Conservation (phyloP, 148 eudicot genomes). For the Chenopodium formosanum region DNA sequence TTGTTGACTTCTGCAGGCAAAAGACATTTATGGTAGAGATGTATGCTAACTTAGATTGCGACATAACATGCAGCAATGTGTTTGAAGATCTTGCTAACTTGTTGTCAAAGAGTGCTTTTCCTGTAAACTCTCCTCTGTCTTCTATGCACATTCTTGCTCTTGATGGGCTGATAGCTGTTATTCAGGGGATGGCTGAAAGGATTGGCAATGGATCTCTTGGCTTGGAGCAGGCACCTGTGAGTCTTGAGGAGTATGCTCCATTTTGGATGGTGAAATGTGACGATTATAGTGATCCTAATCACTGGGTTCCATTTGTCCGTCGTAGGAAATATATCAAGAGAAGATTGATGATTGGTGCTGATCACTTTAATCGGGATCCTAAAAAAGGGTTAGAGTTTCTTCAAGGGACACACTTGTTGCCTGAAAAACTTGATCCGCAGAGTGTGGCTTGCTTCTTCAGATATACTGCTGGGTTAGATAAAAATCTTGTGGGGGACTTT, state of each 20-base stretch:
- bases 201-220: constrained; percentile 61
- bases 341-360: constrained; percentile 87
- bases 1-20: constrained; percentile 96
- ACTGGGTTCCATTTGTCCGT: constrained; percentile 92
- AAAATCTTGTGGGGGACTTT: constrained; percentile 88
- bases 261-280: constrained; percentile 85
- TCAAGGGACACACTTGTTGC: constrained; percentile 77
- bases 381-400: constrained; percentile 93
- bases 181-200: constrained; percentile 93
- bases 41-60: constrained; percentile 93
- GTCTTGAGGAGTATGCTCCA: constrained; percentile 70
- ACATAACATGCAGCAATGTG: constrained; percentile 84
- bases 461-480: constrained; percentile 87
- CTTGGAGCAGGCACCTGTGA: constrained; percentile 47
- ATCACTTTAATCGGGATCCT: constrained; percentile 88
- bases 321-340: constrained; percentile 78
- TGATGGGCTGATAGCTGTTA: constrained; percentile 86
- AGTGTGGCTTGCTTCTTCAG: constrained; percentile 96
- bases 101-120: constrained; percentile 91
- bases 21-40: constrained; percentile 74
- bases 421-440: constrained; percentile 78
- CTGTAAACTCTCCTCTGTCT: constrained; percentile 83
- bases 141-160: constrained; percentile 86
- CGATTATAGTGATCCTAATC: constrained; percentile 58
- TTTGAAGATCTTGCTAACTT: constrained; percentile 90